phyloP scores from a whole-genome alignment of 139 green algal species.

The Picochlorum sp. region DNA sequence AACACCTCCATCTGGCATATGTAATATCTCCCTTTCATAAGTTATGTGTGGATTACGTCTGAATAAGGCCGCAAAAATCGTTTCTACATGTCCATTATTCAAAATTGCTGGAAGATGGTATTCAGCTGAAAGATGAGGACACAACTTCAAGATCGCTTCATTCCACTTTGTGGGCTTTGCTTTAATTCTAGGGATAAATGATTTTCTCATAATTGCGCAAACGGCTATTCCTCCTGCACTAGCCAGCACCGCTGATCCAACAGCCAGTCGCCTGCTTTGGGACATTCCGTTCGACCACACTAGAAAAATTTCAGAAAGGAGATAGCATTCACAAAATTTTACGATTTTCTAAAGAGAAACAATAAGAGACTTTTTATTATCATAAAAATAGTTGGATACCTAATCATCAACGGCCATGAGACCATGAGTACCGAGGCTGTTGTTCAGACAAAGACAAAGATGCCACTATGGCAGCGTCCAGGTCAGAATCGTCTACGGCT shows the following conservation, averaged over 20 bases:
- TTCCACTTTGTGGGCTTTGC: slow-evolving; percentile 15
- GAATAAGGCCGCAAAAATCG: slow-evolving; percentile 73
- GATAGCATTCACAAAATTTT: too few relatives aligned
- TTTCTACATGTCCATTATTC: slow-evolving; percentile 70
- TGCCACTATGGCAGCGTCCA: not conserved
- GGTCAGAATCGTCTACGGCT: not conserved
- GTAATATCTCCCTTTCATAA: slow-evolving; percentile 64
- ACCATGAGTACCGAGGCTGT: too few relatives aligned
- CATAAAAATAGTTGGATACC: too few relatives aligned
- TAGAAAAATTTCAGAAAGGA: too few relatives aligned
- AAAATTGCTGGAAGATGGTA: slow-evolving; percentile 12
- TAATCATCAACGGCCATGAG: too few relatives aligned
- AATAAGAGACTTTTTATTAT: too few relatives aligned
- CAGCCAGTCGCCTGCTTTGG: not conserved
- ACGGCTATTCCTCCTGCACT: not conserved
- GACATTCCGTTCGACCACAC: too few relatives aligned
- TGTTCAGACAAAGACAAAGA: too few relatives aligned
- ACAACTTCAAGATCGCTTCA: slow-evolving; percentile 11
- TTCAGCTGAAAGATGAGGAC: slow-evolving; percentile 9
- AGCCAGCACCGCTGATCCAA: not conserved
- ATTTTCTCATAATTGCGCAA: slow-evolving; percentile 1
- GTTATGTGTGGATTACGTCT: slow-evolving; percentile 36
- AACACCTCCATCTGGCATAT: slow-evolving; percentile 63
- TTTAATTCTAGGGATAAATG: not conserved
- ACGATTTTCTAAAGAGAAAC: too few relatives aligned